Evolutionary conservation across 2,329 filamentous ascomycete genomes (phyloP).

Genomic region (Fusarium sp.): DNA sequence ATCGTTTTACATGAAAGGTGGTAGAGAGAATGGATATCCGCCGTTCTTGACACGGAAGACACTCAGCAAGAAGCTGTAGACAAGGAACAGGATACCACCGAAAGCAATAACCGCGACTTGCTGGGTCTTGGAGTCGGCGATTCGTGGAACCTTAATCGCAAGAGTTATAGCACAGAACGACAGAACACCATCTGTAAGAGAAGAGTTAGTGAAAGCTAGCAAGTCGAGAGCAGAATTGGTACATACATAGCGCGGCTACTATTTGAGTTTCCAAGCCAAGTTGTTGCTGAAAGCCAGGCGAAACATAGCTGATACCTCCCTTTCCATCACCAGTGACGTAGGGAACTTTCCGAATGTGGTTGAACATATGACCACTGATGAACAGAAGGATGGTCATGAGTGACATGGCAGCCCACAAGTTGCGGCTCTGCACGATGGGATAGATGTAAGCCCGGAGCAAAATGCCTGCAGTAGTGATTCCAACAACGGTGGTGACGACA

Average conservation of each 20-base stretch:
- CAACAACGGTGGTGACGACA: conserved; percentile 76
- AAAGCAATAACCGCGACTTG: conserved; percentile 85
- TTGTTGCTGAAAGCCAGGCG: conserved; percentile 92
- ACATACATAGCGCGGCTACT: conserved; percentile 90
- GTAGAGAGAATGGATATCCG: conserved; percentile 93
- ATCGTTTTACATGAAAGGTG: conserved; percentile 79
- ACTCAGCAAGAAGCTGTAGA: conserved; percentile 95
- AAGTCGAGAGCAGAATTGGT: not conserved
- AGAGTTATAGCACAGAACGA: conserved; percentile 93
- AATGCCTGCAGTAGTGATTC: conserved; percentile 74
- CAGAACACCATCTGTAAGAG: conserved; percentile 71
- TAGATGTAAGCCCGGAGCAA: conserved; percentile 83
- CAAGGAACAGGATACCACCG: conserved; percentile 79
- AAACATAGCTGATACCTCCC: conserved; percentile 91
- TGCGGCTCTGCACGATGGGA: conserved; percentile 88
- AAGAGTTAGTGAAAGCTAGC: not conserved
- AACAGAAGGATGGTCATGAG: conserved; percentile 92
- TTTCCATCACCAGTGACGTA: conserved; percentile 89
- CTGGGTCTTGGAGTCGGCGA: conserved; percentile 81
- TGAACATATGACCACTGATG: conserved; percentile 99
- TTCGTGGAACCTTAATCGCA: conserved; percentile 91
- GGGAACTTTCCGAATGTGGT: conserved; percentile 95
- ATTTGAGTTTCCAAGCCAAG: conserved; percentile 96
- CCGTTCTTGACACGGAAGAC: conserved; percentile 95
- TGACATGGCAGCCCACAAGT: conserved; percentile 92